phyloP scores from a whole-genome alignment of 805 yeast genomes.

The Cyberlindnera mrakii region DNA sequence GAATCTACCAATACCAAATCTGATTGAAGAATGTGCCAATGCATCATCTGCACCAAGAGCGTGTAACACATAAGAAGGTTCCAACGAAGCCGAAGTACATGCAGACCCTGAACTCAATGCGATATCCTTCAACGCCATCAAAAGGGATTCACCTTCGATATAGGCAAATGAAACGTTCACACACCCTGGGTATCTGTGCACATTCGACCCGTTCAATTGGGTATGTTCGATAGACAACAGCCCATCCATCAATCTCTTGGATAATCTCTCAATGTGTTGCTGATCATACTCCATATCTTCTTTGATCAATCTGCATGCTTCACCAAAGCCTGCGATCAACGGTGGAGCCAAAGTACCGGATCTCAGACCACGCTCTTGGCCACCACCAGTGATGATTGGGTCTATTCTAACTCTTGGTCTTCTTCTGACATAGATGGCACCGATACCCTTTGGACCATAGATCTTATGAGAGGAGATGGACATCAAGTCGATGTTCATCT shows the following conservation, averaged over 20 bases:
- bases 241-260: slow-evolving; percentile 66
- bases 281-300: slow-evolving; percentile 71
- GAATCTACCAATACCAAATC: slow-evolving; percentile 96
- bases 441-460: slow-evolving; percentile 97
- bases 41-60: slow-evolving; percentile 98
- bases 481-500: slow-evolving; percentile 86
- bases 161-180: slow-evolving; percentile 95
- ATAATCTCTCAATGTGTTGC: slow-evolving; percentile 61
- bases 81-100: slow-evolving; percentile 96
- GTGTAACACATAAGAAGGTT: slow-evolving; percentile 93
- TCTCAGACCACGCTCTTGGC: slow-evolving; percentile 97
- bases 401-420: slow-evolving; percentile 97
- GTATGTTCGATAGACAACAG: slow-evolving; percentile 83
- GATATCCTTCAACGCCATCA: slow-evolving; percentile 96
- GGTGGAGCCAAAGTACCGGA: slow-evolving; percentile 98
- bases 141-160: slow-evolving; percentile 93
- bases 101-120: slow-evolving; percentile 97
- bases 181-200: slow-evolving; percentile 82
- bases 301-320: slow-evolving; percentile 82
- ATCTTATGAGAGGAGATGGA: slow-evolving; percentile 94
- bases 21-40: slow-evolving; percentile 94
- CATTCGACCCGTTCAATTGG: slow-evolving; percentile 78
- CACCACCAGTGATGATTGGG: slow-evolving; percentile 95
- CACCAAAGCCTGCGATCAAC: slow-evolving; percentile 91
- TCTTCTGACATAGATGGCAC: slow-evolving; percentile 92